phyloP scores from a whole-genome alignment of 768 basidiomycete species.

The Sarcomyxa edulis region DNA sequence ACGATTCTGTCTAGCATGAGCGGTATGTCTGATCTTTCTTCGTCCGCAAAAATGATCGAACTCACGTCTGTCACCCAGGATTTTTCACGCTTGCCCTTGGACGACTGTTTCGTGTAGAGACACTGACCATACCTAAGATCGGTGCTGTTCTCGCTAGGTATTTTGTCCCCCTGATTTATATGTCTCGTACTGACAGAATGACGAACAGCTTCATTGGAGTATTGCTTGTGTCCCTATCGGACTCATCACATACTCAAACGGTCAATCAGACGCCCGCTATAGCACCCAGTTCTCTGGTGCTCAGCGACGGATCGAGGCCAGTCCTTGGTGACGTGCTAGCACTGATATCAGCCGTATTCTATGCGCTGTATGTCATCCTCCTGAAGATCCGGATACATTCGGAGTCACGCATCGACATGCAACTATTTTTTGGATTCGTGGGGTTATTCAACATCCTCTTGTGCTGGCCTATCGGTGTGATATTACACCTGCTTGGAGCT shows the following conservation, averaged over 20 bases:
- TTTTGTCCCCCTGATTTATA: constrained; percentile 8
- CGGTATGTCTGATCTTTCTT: constrained; percentile 42
- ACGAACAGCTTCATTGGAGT: constrained; percentile 74
- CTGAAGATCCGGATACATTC: constrained; percentile 82
- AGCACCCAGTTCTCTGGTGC: constrained; percentile 9
- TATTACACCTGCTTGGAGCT: constrained; percentile 67
- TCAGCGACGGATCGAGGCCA: constrained; percentile 23
- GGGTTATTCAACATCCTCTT: constrained; percentile 78
- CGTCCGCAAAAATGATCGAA: neutral
- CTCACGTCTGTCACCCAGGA: constrained; percentile 39
- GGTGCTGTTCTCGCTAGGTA: constrained; percentile 78
- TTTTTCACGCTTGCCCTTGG: constrained; percentile 92
- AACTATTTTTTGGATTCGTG: constrained; percentile 92
- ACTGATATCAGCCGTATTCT: constrained; percentile 81
- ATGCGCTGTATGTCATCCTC: constrained; percentile 83
- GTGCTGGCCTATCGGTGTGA: constrained; percentile 71
- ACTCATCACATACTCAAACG: too few species aligned
- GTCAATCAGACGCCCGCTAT: constrained; percentile 21
- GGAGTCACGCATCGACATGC: constrained; percentile 87
- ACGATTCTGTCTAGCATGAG: constrained; percentile 88
- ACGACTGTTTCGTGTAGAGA: constrained; percentile 76
- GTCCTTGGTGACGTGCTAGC: constrained; percentile 80
- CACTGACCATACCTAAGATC: constrained; percentile 65
- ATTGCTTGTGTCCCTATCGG: constrained; percentile 83
- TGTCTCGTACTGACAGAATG: neutral